Evolutionary conservation across 176 grass and related monocot species (phyloP), one percentile per base, ranked within the genome.

Genomic region (Raddia distichophylla): DNA sequence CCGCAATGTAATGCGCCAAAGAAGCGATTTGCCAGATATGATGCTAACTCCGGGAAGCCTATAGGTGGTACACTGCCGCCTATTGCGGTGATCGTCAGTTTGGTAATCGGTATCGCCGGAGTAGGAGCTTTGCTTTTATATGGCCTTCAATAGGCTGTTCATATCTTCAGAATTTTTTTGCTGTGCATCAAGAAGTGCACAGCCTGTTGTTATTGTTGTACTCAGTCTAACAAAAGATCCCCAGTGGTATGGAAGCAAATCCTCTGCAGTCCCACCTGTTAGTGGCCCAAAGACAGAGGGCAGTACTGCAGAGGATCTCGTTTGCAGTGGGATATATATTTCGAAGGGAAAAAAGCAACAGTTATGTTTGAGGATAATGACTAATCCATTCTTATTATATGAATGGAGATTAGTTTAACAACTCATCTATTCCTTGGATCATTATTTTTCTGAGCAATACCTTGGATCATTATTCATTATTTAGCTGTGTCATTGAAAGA

Each of bases 1-100:
- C 96, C 96, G 17, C 96, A 95, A 80, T 99, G 96, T 71, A 99
- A 99, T 88, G 96, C 96, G 16, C 82, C 96, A 56, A 99, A 99
- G 89, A 95, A 99, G 80, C 84, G 93, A n/a, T 99, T 99, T 71
- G 64, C 80, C 4, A 71, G 55, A 19, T 99, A 99, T 5, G 83
- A 95, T 57, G 87, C 80, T 3, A 75, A 87, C 37, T 83, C 89
- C 0, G 91, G 96, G 77, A 95, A 91, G 80, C 20, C 91, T 14
- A 89, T 99, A 1, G 89, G 93, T 5, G 89, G 93, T 18, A 52
- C 87, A 0, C 59, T 99, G 68, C 93, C 93, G 0, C 96, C 90
- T 69, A 73, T 99, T 16, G 47, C 84, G 1, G 93, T 99, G 15
- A 85, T 99, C 11, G 15, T 95, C 73, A 94, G 91, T 80, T 83